These are phyloP conservation scores for Coemansia aciculifera DNA, from an alignment of 192 early-diverging fungal genomes.

Conservation along the genomic window DNA sequence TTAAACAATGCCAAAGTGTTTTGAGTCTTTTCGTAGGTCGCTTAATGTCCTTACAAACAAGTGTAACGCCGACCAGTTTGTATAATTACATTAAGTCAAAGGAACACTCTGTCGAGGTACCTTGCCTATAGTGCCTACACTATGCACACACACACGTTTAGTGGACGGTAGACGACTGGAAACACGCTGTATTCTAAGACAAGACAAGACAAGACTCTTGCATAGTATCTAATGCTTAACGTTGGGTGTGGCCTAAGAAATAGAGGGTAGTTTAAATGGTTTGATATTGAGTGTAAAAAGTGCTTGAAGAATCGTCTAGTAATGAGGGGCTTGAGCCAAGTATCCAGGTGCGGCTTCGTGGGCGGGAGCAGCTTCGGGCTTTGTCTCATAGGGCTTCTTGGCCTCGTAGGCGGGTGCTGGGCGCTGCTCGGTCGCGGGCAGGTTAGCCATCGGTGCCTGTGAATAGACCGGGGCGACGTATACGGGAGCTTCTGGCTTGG, in stretches of 20 bases:
- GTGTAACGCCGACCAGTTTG: too few relatives aligned
- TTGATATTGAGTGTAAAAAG: constrained; percentile 3
- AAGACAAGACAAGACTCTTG: too few relatives aligned
- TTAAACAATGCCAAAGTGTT: background rate
- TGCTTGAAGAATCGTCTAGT: constrained; percentile 14
- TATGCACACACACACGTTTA: too few relatives aligned
- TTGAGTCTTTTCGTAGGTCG: background rate
- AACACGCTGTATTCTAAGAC: too few relatives aligned
- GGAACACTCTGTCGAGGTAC: too few relatives aligned
- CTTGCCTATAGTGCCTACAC: too few relatives aligned
- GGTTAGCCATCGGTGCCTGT: background rate
- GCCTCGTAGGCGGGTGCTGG: constrained; percentile 7
- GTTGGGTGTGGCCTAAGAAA: background rate
- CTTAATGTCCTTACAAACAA: too few relatives aligned
- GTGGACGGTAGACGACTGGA: too few relatives aligned
- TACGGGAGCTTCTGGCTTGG: constrained; percentile 9
- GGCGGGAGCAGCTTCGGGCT: constrained; percentile 21
- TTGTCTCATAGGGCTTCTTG: constrained; percentile 17
- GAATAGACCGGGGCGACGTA: constrained; percentile 12
- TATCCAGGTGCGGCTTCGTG: constrained; percentile 23
- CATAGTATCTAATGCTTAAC: too few relatives aligned
- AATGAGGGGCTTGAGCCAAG: constrained; percentile 35
- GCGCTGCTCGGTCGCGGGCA: background rate
- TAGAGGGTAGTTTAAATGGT: background rate
- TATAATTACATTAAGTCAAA: too few relatives aligned